Base-by-base conservation (phyloP, 495 filamentous ascomycete species). In the Penicillium ochrochloron region DNA sequence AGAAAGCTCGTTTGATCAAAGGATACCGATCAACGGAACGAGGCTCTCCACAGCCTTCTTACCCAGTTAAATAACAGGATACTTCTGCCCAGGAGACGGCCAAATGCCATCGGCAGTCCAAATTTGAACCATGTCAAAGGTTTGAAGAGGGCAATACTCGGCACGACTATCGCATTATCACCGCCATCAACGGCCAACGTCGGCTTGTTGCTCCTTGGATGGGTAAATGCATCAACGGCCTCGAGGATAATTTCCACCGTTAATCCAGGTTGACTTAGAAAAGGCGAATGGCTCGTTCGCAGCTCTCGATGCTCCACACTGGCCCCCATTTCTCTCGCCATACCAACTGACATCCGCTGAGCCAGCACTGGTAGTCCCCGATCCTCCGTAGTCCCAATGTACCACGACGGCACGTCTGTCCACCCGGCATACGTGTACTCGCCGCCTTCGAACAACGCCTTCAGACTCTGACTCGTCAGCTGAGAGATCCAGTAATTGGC, bases 371-470 rank as follows among this genome's bases (percentile, higher is more conserved):
- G 77, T 35, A 80, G 37, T 0, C 71, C 70, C 7, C 64, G 58
- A 63, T 81, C 77, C 51, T 76, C 66, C 14, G 61, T 44, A 21
- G 75, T 79, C 0, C 67, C 69, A 23, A 78, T 64, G 69, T 78
- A 80, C 67, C 73, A 77, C 10, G 52, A 37, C 5, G 70, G 72
- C 31, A 74, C 70, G 51, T 75, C 75, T 55, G 55, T 19, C 73
- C 75, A 77, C 0, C 73, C 75, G n/a, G 71, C 66, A 59, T 77
- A 77, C 0, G 67, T 54, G 46, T 70, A 39, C 48, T 77, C 75
- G 1, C 69, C 62, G 25, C 72, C 71, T 51, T 77, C 75, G 41
- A 72, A 77, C 27, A 78, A 66, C 2, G 78, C 64, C 19, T 71
- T 71, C 8, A 74, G 57, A 25, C 73, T 73, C 57, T 76, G 74